Evolutionary conservation across 2,329 filamentous ascomycete genomes (phyloP).

Genomic region (Achaetomium macrosporum): DNA sequence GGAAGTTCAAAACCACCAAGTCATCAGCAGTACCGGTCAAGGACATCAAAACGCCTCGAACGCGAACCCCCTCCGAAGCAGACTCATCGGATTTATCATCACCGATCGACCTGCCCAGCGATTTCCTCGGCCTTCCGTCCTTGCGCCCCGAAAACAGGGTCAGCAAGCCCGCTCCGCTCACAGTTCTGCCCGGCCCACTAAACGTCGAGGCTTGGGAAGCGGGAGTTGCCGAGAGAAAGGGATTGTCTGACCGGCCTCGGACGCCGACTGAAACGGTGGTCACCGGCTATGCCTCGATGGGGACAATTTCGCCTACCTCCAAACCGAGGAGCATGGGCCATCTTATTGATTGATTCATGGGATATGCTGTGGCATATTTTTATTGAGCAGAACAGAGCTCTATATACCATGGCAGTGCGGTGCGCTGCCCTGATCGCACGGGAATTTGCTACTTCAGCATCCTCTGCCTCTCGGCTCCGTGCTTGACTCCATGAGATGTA

Average conservation of each 20-base stretch:
- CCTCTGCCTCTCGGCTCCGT: too few relatives aligned
- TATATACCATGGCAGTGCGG: neutral
- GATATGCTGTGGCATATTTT: neutral
- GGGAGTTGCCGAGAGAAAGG: neutral
- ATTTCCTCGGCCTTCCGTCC: constrained; percentile 21
- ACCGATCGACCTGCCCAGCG: constrained; percentile 17
- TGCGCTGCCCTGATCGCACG: too few relatives aligned
- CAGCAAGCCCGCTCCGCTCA: constrained; percentile 11
- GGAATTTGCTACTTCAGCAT: too few relatives aligned
- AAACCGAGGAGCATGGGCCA: constrained; percentile 36
- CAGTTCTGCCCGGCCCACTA: constrained; percentile 6
- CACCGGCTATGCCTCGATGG: neutral
- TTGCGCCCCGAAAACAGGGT: constrained; percentile 26
- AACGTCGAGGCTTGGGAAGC: neutral
- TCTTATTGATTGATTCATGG: constrained; percentile 32
- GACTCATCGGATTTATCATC: constrained; percentile 25
- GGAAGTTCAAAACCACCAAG: constrained; percentile 33
- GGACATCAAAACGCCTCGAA: constrained; percentile 14
- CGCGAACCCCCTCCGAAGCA: constrained; percentile 1
- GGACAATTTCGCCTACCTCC: constrained; percentile 40
- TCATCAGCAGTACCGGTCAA: constrained; percentile 5
- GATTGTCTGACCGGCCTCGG: neutral
- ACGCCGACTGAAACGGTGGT: neutral
- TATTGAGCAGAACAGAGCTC: neutral
- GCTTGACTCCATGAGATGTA: too few relatives aligned